phyloP scores from a whole-genome alignment of 768 basidiomycete genomes.

The Cyclocybe aegerita region DNA sequence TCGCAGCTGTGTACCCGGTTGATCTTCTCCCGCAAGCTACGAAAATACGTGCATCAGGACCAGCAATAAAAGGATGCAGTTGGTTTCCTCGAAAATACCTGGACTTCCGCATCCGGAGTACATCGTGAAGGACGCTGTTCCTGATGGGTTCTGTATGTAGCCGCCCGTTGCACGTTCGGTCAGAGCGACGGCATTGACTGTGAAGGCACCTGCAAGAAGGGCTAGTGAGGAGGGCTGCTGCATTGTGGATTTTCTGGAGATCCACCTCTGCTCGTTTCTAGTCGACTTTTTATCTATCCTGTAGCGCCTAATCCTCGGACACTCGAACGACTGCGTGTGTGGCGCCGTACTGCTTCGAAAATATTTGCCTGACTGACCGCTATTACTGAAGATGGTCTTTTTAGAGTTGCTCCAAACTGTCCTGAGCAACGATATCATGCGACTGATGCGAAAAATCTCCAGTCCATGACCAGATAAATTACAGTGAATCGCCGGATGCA shows the following conservation, averaged over 20 bases:
- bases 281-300: conserved; percentile 15
- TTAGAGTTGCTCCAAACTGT: too few relatives aligned
- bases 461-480: too few relatives aligned
- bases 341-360: too few relatives aligned
- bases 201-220: conserved; percentile 18
- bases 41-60: background rate
- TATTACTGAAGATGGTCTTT: too few relatives aligned
- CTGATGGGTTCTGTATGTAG: conserved; percentile 53
- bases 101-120: conserved; percentile 51
- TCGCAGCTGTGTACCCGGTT: conserved; percentile 53
- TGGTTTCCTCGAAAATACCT: conserved; percentile 28
- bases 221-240: conserved; percentile 18
- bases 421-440: too few relatives aligned
- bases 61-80: background rate
- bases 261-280: background rate
- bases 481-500: too few relatives aligned
- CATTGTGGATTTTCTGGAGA: conserved; percentile 7
- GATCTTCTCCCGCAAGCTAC: conserved; percentile 53
- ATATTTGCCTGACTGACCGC: too few relatives aligned
- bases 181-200: conserved; percentile 23
- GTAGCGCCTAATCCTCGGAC: conserved; percentile 18
- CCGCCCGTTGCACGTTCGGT: conserved; percentile 42
- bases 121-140: conserved; percentile 55
- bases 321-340: too few relatives aligned
- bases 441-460: too few relatives aligned